Evolutionary conservation across 192 early-diverging fungal genomes (phyloP).

Genomic region (Coemansia sp.): DNA sequence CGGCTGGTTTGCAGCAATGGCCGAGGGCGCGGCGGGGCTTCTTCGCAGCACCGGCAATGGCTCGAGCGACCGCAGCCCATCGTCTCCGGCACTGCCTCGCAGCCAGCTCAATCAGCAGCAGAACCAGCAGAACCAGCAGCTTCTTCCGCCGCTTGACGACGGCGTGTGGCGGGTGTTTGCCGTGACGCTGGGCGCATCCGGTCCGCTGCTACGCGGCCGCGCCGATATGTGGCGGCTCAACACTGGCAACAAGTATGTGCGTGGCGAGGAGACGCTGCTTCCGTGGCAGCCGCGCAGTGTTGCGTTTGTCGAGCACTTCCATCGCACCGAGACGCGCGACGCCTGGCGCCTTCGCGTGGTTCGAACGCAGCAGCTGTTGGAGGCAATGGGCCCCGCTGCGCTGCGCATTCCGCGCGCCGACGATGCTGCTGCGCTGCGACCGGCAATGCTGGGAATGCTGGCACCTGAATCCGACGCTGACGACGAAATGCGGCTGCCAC

Average conservation of each 20-base stretch:
- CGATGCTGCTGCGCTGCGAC: neutral
- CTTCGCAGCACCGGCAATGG: slow-evolving; percentile 7
- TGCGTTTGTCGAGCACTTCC: slow-evolving; percentile 61
- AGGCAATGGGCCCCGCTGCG: slow-evolving; percentile 13
- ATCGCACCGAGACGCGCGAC: slow-evolving; percentile 20
- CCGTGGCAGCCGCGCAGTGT: slow-evolving; percentile 73
- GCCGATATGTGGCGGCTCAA: slow-evolving; percentile 69
- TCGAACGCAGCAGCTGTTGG: slow-evolving; percentile 22
- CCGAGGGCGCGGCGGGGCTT: slow-evolving; percentile 17
- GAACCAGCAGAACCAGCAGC: too few relatives aligned
- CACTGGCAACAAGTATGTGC: slow-evolving; percentile 66
- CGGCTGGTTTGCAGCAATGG: slow-evolving; percentile 22
- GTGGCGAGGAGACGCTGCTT: slow-evolving; percentile 69
- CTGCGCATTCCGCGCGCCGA: neutral
- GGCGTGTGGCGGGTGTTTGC: slow-evolving; percentile 60
- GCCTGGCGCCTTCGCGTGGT: slow-evolving; percentile 40
- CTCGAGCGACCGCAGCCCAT: neutral
- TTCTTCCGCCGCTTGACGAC: slow-evolving; percentile 19
- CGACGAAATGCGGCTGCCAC: neutral
- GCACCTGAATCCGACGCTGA: neutral
- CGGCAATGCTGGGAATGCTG: neutral
- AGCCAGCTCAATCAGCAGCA: too few relatives aligned
- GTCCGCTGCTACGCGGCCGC: slow-evolving; percentile 57
- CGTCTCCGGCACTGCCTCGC: neutral
- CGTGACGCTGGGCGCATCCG: slow-evolving; percentile 55